Evolutionary conservation across 1,139 yeast species (phyloP), one percentile per base, ranked within the genome.

Genomic region (Suhomyces wounanorum): DNA sequence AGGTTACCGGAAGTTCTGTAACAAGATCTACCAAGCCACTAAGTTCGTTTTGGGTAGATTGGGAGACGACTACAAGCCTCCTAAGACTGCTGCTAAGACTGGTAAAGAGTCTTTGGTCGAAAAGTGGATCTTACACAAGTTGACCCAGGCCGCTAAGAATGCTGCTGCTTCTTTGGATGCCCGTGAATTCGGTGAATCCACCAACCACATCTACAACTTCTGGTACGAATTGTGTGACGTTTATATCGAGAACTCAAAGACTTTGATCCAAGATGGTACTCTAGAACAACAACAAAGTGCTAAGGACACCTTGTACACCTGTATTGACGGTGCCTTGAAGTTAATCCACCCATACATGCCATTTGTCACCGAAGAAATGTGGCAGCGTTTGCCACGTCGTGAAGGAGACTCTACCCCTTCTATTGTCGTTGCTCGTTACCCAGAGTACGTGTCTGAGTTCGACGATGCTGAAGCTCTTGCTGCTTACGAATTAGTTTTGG

Each of bases 321-420:
- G 96, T 75, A 81, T 94, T 60, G 98, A 94, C 66, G 88, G 89
- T 58, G 97, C 97, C 16, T 81, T 94, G 76, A 87, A 82, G 70
- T 72, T 94, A 76, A 94, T 92, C 62, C 98, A 94, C 68, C 99
- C 99, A 69, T 94, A 90, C 78, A 94, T 94, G 99, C 99, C 99
- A 46, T 94, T 83, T 68, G 79, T 94, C 59, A 85, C 98, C 47
- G 99, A 94, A 74, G 99, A 94, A 78, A 83, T 94, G 88, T 94
- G 97, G 98, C 99, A 94, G 76, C 89, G 98, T 74, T 77, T 94
- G 65, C 98, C 99, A 60, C 87, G 89, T 65, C 85, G 97, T 67
- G 82, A 83, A 18, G 76, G 84, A 49, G 97, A 89, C 64, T 69
- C 70, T 16, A 77, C 89, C 23, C 75, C 73, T 46, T 82, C 96